Evolutionary conservation across 208 protist genomes (phyloP), one percentile per base, ranked within the genome.

Genomic region (Trypanosoma theileri): DNA sequence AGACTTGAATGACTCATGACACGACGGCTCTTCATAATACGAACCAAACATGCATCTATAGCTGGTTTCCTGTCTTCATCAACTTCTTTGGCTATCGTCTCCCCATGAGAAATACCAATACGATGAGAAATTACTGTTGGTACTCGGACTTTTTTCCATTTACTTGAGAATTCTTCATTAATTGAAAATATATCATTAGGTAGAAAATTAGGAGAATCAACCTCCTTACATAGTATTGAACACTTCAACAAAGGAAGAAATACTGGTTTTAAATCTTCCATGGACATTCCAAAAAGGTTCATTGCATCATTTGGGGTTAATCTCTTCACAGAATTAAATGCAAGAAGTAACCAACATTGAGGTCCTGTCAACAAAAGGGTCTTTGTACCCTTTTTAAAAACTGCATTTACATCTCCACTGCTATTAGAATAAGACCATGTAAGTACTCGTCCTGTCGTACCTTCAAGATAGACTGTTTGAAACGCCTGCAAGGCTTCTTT

Each of bases 21-120:
- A 19, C 84, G 73, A 31, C 86, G 80, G 22, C 79, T 84, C 65
- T 97, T 96, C 85, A 95, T 92, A 28, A 96, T 90, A n/a, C 85
- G 79, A 17, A 94, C 84, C 11, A 97, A 63, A 51, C 84, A 93
- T 9, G 85, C 87, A 46, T 95, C 89, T 51, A 97, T 75, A 13
- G 84, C 86, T 1, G 84, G 86, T 62, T 84, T 86, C n/a, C 88
- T 59, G 44, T 92, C 86, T 58, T 92, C 82, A 16, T 86, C 79
- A 10, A 86, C 80, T 48, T 91, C 75, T 63, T 81, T 76, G n/a
- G 75, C 64, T 22, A 88, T 67, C 12, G 59, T 58, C 35, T 87
- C 84, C 62, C 71, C 75, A 19, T 77, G 72, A 7, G 68, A 59
- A 31, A 81, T 50, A 63, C 64, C 82, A 24, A 87, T 67, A 45